phyloP scores from a whole-genome alignment of 2,329 filamentous ascomycete species.

The Cercospora sesami region DNA sequence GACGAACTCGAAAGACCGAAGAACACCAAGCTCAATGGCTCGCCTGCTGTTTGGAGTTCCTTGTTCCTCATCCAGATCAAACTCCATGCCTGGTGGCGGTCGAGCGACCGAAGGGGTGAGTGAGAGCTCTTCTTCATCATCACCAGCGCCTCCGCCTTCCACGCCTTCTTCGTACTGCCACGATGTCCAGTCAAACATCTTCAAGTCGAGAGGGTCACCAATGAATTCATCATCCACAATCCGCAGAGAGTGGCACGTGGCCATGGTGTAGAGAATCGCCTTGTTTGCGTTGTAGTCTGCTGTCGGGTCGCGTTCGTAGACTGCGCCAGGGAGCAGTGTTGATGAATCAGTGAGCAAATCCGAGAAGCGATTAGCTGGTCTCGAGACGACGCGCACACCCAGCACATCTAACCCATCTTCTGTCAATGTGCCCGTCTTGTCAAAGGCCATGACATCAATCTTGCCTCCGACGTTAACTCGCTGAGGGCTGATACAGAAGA shows the following conservation, averaged over 20 bases:
- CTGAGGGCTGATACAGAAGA: constrained; percentile 97
- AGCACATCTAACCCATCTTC: constrained; percentile 95
- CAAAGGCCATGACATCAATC: constrained; percentile 93
- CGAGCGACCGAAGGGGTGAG: constrained; percentile 86
- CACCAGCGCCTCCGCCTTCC: constrained; percentile 60
- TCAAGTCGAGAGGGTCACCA: constrained; percentile 90
- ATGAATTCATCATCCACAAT: constrained; percentile 84
- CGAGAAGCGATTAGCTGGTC: constrained; percentile 65
- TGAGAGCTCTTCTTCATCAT: constrained; percentile 72
- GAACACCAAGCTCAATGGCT: constrained; percentile 80
- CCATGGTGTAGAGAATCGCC: constrained; percentile 88
- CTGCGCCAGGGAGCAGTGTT: constrained; percentile 57
- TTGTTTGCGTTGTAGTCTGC: constrained; percentile 62
- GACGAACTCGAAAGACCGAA: constrained; percentile 92
- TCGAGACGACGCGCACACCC: constrained; percentile 76
- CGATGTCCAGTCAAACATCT: constrained; percentile 96
- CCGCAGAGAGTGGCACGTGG: constrained; percentile 90
- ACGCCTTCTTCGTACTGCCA: constrained; percentile 92
- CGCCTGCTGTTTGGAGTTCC: constrained; percentile 47
- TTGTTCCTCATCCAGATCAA: constrained; percentile 55
- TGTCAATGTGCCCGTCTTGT: constrained; percentile 97
- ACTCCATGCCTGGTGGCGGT: constrained; percentile 66
- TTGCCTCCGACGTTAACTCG: constrained; percentile 96
- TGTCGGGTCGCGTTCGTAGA: constrained; percentile 60
- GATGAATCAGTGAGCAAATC: constrained; percentile 70